Evolutionary conservation across 441 rosid species (phyloP).

Genomic region (Pelargonium citronellum): DNA sequence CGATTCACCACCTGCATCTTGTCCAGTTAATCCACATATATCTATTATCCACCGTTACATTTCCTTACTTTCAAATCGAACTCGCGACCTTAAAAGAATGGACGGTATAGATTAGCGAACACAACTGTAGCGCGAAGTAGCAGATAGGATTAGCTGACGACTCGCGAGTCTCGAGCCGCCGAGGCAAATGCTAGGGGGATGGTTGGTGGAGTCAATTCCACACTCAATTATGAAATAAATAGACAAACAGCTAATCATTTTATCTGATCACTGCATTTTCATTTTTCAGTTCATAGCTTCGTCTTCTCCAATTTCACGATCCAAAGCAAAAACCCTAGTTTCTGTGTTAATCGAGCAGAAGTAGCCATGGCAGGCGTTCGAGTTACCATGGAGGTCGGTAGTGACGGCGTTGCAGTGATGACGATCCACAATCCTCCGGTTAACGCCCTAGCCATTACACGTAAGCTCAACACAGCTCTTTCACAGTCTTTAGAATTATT

Average conservation of each 20-base stretch:
- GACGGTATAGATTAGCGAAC: neutral
- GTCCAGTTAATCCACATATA: no score
- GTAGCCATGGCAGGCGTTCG: slow-evolving; percentile 46
- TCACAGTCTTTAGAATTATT: neutral
- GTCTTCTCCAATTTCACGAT: neutral
- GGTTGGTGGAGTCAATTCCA: neutral
- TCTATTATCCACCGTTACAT: no score
- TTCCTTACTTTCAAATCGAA: no score
- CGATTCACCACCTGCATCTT: no score
- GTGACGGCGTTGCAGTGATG: slow-evolving; percentile 86
- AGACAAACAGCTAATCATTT: neutral
- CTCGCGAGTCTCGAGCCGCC: slow-evolving; percentile 2
- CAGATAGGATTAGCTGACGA: neutral
- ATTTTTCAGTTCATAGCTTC: neutral
- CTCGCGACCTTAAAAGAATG: no score
- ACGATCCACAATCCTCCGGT: slow-evolving; percentile 86
- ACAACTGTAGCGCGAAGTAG: neutral
- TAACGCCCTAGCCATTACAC: slow-evolving; percentile 67
- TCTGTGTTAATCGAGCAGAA: neutral
- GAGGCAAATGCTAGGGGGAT: neutral
- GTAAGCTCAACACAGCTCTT: slow-evolving; percentile 30
- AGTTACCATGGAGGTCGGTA: slow-evolving; percentile 64
- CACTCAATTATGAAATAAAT: neutral
- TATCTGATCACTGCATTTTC: neutral
- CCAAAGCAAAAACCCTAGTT: neutral